Evolutionary conservation across 2,329 filamentous ascomycete species (phyloP).

Genomic region (Monosporascus sp.): DNA sequence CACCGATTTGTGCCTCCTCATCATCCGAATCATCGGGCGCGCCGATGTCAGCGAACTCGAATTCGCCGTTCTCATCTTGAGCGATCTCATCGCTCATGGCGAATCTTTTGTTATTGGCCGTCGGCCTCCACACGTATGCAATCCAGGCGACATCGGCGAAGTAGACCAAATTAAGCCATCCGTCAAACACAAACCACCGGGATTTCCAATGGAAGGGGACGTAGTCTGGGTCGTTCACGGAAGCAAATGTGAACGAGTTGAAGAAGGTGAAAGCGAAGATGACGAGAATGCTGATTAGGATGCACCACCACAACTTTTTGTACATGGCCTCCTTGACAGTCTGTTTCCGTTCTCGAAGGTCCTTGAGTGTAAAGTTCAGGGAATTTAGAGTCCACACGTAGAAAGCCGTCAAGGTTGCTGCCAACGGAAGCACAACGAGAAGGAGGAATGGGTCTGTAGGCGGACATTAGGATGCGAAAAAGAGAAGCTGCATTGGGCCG

Average conservation of each 20-base stretch:
- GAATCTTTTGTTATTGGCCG: conserved; percentile 92
- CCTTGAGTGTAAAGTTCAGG: conserved; percentile 90
- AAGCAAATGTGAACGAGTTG: conserved; percentile 93
- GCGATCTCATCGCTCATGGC: conserved; percentile 99
- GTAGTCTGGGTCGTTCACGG: conserved; percentile 77
- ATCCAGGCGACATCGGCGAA: conserved; percentile 89
- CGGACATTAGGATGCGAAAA: conserved; percentile 14
- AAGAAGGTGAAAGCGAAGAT: conserved; percentile 99
- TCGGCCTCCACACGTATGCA: conserved; percentile 94
- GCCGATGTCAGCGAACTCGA: conserved; percentile 90
- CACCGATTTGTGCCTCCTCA: conserved; percentile 49
- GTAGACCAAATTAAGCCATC: conserved; percentile 96
- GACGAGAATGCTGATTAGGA: conserved; percentile 83
- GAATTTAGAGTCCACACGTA: conserved; percentile 99
- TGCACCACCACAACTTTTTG: conserved; percentile 97
- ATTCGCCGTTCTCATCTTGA: conserved; percentile 92
- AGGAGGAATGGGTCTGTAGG: conserved; percentile 73
- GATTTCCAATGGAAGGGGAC: conserved; percentile 97
- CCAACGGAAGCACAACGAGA: conserved; percentile 86
- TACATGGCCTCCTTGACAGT: conserved; percentile 94
- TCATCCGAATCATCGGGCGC: conserved; percentile 62
- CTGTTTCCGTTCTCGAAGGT: conserved; percentile 91
- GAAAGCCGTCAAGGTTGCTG: conserved; percentile 88
- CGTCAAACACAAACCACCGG: conserved; percentile 93
- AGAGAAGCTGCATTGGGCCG: not conserved